Base-by-base conservation (phyloP, 768 basidiomycete species). In the Rubroboletus satanas region DNA sequence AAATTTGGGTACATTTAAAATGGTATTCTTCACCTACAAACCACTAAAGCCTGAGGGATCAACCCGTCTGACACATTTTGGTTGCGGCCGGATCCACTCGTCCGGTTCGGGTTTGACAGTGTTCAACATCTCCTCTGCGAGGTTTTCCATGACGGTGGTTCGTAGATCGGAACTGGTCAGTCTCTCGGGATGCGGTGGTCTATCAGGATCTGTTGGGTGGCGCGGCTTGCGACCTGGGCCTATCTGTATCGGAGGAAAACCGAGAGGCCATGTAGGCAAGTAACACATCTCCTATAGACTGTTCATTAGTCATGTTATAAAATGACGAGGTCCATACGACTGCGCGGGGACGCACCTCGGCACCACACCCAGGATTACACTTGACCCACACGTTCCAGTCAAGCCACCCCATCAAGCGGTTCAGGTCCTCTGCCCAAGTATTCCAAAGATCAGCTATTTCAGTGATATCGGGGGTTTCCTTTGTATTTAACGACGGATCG, bases 371-470 rank as follows among this genome's bases (percentile, higher is more conserved):
- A 28, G 81, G 80, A 3, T 62, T 65, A 48, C 82, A 83, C 42
- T 68, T 77, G 2, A 75, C 59, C 81, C 82, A 83, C 7, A 73
- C 63, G 37, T 66, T 73, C 81, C 82, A 83, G 55, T 78, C 81
- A 0, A 83, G 65, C 81, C 82, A 83, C 0, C 36, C 43, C 73
- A 82, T 78, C 21, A 83, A 59, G 3, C 46, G 55, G 7, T 68
- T 55, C 23, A 78, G 45, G 9, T 74, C 70, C 21, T 36, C 43
- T 8, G 50, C 62, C 81, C 81, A 82, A 5, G 48, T 33, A 12
- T 23, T 21, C n/a, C 67, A 36, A 39, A 73, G 28, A 2, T 2
- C 36, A 6, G 31, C 49, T 26, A 59, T 37, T 26, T 26, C 26
- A 3, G 26, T 26, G 3, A 26, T 26, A 26, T 26, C 26, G 26